Conservation (phyloP, 2,329 filamentous ascomycete genomes). For the Pseudogymnoascus sp. region DNA sequence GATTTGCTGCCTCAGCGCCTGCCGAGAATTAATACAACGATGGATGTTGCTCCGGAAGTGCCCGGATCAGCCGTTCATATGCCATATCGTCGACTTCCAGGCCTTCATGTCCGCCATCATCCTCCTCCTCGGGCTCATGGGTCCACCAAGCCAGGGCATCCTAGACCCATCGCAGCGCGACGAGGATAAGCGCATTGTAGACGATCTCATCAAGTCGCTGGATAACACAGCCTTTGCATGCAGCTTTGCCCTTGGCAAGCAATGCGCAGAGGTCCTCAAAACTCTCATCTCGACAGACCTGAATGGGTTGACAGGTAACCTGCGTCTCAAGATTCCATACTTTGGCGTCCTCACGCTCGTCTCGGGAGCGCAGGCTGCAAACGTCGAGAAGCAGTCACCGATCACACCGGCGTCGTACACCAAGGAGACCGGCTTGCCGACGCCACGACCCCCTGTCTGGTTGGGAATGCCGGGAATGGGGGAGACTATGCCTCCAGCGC, state of each 20-base stretch:
- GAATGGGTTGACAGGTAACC: slow-evolving; percentile 15
- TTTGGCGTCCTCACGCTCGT: slow-evolving; percentile 27
- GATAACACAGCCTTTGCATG: slow-evolving; percentile 16
- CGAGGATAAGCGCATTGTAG: slow-evolving; percentile 20
- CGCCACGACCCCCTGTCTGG: background rate
- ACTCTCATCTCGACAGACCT: slow-evolving; percentile 20
- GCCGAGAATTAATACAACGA: slow-evolving; percentile 23
- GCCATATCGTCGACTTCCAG: slow-evolving; percentile 26
- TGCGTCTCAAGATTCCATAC: slow-evolving; percentile 28
- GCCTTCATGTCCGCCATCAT: slow-evolving; percentile 26
- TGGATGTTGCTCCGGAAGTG: slow-evolving; percentile 21
- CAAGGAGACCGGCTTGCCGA: background rate
- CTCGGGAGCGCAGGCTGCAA: slow-evolving; percentile 14
- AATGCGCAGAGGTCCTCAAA: slow-evolving; percentile 25
- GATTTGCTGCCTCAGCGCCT: slow-evolving; percentile 25
- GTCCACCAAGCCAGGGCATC: slow-evolving; percentile 12
- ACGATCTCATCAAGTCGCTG: slow-evolving; percentile 20
- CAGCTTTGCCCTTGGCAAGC: slow-evolving; percentile 13
- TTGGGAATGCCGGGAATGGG: background rate
- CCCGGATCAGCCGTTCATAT: slow-evolving; percentile 22
- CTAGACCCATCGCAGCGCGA: slow-evolving; percentile 18
- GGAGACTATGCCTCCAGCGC: slow-evolving; percentile 5
- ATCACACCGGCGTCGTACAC: background rate
- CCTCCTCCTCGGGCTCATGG: slow-evolving; percentile 23
- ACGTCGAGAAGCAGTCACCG: background rate